These are phyloP conservation scores for Backusella luteola DNA, from an alignment of 192 early-diverging fungal genomes.

Conservation along the genomic window DNA sequence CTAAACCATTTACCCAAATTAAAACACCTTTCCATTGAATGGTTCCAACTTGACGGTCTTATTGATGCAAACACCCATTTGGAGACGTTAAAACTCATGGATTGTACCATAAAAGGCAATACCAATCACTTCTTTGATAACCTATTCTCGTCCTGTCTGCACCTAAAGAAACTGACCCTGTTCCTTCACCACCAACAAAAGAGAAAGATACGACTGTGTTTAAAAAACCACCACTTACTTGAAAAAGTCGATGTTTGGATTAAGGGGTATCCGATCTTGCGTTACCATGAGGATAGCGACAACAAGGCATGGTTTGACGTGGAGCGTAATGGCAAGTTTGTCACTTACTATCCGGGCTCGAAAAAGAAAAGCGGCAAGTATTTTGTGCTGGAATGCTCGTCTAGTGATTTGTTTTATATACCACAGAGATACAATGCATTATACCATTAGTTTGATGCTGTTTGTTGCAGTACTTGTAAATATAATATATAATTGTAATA, in stretches of 20 bases:
- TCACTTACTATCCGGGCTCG: background rate
- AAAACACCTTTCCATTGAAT: background rate
- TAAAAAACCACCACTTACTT: background rate
- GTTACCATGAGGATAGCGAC: background rate
- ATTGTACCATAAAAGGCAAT: background rate
- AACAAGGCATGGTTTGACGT: background rate
- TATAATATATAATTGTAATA: background rate
- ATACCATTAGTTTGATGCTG: background rate
- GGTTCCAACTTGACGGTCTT: background rate
- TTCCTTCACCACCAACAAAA: background rate
- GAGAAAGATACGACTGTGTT: background rate
- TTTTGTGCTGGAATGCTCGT: background rate
- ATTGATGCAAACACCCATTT: background rate
- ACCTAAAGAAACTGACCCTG: background rate
- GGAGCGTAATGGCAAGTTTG: background rate
- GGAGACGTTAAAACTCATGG: background rate
- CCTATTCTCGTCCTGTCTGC: background rate
- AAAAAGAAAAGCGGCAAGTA: background rate
- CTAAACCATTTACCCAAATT: background rate
- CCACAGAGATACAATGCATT: background rate
- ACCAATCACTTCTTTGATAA: background rate
- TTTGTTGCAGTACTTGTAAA: background rate
- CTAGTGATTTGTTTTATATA: background rate
- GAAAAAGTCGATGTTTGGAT: background rate
- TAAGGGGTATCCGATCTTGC: background rate